Evolutionary conservation across 257 asterid genomes (phyloP).

Genomic region (Nicotiana undulata): DNA sequence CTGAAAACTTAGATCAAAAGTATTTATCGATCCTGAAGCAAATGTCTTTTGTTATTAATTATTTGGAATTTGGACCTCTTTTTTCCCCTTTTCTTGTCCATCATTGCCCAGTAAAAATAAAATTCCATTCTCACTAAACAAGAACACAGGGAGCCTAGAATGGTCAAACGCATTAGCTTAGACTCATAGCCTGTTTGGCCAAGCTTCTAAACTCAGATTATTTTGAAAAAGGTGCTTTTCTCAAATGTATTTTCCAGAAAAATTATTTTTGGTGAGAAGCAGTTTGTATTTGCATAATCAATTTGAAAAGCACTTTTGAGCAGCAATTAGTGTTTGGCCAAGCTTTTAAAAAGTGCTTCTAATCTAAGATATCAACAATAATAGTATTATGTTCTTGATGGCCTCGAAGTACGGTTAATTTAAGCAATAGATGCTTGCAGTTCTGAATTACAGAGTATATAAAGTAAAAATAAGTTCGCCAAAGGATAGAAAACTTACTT

Average conservation of each 20-base stretch:
- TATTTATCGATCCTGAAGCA: background rate
- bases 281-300: too few relatives aligned
- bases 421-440: background rate
- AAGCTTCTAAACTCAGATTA: too few relatives aligned
- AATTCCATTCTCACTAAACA: background rate
- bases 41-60: background rate
- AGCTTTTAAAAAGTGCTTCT: too few relatives aligned
- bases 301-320: too few relatives aligned
- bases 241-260: too few relatives aligned
- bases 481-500: slow-evolving; percentile 29
- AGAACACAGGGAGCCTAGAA: background rate
- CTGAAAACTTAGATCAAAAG: background rate
- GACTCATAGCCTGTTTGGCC: too few relatives aligned
- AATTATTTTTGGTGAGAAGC: too few relatives aligned
- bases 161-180: background rate
- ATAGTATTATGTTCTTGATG: background rate
- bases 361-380: too few relatives aligned
- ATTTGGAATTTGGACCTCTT: background rate
- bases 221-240: too few relatives aligned
- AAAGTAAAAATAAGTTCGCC: background rate
- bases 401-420: background rate
- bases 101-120: background rate
- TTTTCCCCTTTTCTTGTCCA: background rate
- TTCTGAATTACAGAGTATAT: background rate
- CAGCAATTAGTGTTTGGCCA: too few relatives aligned